Conservation (phyloP, 2,329 filamentous ascomycete genomes). For the Alternaria metachromatica region DNA sequence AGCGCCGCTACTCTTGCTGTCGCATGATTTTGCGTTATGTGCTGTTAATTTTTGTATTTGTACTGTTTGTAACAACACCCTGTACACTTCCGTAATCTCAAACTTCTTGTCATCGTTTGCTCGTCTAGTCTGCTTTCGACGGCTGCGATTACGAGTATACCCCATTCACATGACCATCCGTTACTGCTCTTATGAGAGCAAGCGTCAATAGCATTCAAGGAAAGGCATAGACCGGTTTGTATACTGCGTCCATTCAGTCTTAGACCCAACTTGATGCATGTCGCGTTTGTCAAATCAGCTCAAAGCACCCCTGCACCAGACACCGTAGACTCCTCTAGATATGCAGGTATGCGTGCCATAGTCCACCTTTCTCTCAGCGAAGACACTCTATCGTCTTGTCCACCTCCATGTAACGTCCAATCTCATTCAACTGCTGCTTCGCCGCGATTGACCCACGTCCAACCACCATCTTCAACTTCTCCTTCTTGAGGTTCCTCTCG, state of each 20-base stretch:
- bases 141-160: not conserved
- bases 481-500: not conserved
- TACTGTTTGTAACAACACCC: not conserved
- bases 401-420: not conserved
- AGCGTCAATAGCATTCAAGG: too few species aligned
- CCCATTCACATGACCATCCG: not conserved
- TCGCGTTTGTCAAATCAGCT: not conserved
- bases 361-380: not conserved
- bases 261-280: not conserved
- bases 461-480: not conserved
- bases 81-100: not conserved
- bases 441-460: not conserved
- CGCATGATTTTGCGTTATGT: not conserved
- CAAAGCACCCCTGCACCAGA: not conserved
- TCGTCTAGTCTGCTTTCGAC: not conserved
- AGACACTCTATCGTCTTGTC: not conserved
- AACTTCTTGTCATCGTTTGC: not conserved
- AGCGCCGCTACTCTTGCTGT: not conserved
- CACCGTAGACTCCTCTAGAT: not conserved
- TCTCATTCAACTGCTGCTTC: constrained; percentile 1
- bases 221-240: not conserved
- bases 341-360: not conserved
- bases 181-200: not conserved
- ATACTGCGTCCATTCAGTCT: not conserved
- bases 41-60: not conserved